Evolutionary conservation across 2,329 filamentous ascomycete genomes (phyloP), one percentile per base, ranked within the genome.

Genomic region (Nannizziopsis barbatae): DNA sequence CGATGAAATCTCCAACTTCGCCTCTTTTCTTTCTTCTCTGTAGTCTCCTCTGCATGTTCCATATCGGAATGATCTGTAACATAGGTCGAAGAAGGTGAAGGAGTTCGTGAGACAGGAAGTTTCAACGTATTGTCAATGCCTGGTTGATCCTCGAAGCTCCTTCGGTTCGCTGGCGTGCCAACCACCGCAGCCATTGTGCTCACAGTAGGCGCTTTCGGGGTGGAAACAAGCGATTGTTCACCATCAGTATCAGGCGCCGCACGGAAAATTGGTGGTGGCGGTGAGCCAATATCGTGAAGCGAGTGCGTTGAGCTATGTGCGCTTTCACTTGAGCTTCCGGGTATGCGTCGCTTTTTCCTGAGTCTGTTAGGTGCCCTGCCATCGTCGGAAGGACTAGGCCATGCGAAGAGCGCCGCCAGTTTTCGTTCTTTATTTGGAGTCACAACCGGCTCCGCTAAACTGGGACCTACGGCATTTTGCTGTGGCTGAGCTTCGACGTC

Each of bases 301-400:
- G 89, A 95, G 12, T 84, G 79, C 5, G 79, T 84, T 12, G 92
- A 96, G 61, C 89, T 95, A 55, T 95, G 88, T 0, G 90, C 89
- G 62, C 90, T 95, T 15, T 82, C 83, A 57, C 87, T 89, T 17
- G 84, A 69, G 59, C 85, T 86, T 37, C 80, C 82, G 0, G 85
- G 82, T 48, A 84, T 71, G n/a, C 69, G 62, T 53, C 81, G 75
- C 66, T 86, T 95, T 72, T 96, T 96, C 65, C 83, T 84, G 45
- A 98, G 71, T 66, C 95, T 95, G 60, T 95, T 95, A 0, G 88
- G 86, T 61, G 83, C 83, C 40, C 85, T 78, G 7, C 60, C 61
- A n/a, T 79, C 76, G 20, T 70, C 73, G 0, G 75, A 74, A 1
- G 83, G 79, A 2, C 84, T 82, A 54, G 82, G 76, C 58, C 84